These are phyloP conservation scores for Parietaria judaica DNA, from an alignment of 306 rosid species.

Conservation along the genomic window DNA sequence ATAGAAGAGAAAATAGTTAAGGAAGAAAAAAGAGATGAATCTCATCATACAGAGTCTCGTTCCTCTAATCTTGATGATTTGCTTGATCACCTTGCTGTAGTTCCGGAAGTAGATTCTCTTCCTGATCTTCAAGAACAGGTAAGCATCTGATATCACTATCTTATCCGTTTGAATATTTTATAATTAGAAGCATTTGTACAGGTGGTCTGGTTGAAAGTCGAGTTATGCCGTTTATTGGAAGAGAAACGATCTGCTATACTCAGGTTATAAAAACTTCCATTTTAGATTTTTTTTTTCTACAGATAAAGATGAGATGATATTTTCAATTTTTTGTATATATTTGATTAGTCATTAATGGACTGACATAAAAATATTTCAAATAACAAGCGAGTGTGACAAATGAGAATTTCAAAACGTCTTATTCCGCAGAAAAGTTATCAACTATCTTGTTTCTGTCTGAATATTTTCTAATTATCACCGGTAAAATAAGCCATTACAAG, in stretches of 20 bases:
- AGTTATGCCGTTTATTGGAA: conserved; percentile 82
- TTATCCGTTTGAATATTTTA: too few relatives aligned
- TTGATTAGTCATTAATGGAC: too few relatives aligned
- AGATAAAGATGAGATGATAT: conserved; percentile 1
- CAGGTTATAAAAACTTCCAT: conserved; percentile 37
- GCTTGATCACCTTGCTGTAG: conserved; percentile 44
- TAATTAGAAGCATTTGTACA: conserved; percentile 44
- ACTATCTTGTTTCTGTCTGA: neutral
- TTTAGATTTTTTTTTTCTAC: conserved; percentile 14
- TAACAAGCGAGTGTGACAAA: too few relatives aligned
- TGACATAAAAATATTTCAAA: too few relatives aligned
- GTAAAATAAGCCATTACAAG: neutral
- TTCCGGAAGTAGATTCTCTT: conserved; percentile 53
- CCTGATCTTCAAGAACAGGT: conserved; percentile 94
- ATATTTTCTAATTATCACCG: neutral
- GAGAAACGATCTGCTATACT: conserved; percentile 84
- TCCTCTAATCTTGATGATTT: conserved; percentile 50
- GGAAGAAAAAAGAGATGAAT: conserved; percentile 29
- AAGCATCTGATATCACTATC: conserved; percentile 24
- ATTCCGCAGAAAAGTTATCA: too few relatives aligned
- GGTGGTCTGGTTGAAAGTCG: conserved; percentile 93
- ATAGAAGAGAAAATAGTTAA: conserved; percentile 35
- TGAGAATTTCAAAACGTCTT: too few relatives aligned
- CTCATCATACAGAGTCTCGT: conserved; percentile 16
- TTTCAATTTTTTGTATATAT: too few relatives aligned